Base-by-base conservation (phyloP, 1,139 yeast species). In the Citeromyces hawaiiensis region DNA sequence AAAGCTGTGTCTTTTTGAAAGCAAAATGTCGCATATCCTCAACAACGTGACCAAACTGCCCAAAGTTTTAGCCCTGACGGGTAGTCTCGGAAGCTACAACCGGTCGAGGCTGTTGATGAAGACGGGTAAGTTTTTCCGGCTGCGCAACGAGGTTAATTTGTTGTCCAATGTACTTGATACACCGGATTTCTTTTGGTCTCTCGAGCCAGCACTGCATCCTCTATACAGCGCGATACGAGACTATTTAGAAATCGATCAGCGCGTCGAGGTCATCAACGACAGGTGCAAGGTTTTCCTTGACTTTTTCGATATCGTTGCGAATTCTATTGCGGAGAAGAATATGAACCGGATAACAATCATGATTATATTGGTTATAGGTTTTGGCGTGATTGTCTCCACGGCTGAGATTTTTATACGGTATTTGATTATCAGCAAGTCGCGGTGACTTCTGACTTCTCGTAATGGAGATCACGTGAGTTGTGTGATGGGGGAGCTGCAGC, bases 141-240 rank as follows among this genome's bases (percentile, higher is more conserved):
- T 91, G 27, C 66, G 98, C 38, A 96, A 88, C 7, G 98, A 91
- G 58, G 97, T 91, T 3, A 91, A 91, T 54, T 63, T 91, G 42
- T 81, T 93, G 5, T 83, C 96, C 11, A 85, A 87, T 44, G 88
- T 91, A 18, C 66, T 91, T 42, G 98, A 91, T 53, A 87, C 96
- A 0, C 98, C 98, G 0, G 95, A 85, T 43, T 87, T 86, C 52
- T 91, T 91, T 57, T 91, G 98, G 98, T 83, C 91, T 19, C 75
- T 82, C 45, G 98, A 91, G 58, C 98, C 98, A 3, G 88, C 95
- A 31, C 68, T 91, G 46, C 94, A 88, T 55, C 97, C 97, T 2
- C 64, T 91, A 38, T 91, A 91, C 57, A 70, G 72, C 32, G 97
- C 96, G 0, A 82, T 88, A 43, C 63, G 96, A 43, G 97, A 91